Conservation (phyloP, 2,329 filamentous ascomycete genomes). For the Monilinia fructicola region DNA sequence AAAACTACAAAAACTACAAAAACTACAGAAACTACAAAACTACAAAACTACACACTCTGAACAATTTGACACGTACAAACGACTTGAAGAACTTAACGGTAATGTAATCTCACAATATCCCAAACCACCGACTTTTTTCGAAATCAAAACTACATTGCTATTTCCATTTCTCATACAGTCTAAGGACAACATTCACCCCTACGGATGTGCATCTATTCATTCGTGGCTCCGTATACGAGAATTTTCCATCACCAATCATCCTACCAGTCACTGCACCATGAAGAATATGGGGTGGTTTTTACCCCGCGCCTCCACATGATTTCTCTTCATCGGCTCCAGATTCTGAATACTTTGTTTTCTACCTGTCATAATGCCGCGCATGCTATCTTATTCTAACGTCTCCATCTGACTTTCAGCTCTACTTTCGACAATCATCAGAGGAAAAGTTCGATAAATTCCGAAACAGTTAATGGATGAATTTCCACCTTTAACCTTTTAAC, state of each 20-base stretch:
- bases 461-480: not conserved
- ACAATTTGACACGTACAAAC: not conserved
- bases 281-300: not conserved
- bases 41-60: not conserved
- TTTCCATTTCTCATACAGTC: not conserved
- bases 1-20: too few species aligned
- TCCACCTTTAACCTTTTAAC: not conserved
- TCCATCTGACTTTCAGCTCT: slow-evolving; percentile 3
- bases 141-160: not conserved
- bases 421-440: not conserved
- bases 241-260: not conserved
- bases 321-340: not conserved
- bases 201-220: not conserved
- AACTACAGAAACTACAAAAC: too few species aligned
- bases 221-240: not conserved
- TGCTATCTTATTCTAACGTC: slow-evolving; percentile 5
- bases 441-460: not conserved
- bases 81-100: not conserved
- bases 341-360: not conserved
- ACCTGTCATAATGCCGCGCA: not conserved
- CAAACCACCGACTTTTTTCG: not conserved
- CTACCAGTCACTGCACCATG: not conserved
- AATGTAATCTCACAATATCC: slow-evolving; percentile 6
- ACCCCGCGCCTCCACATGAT: not conserved
- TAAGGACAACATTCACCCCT: not conserved